phyloP scores from a whole-genome alignment of 2,329 filamentous ascomycete genomes.

The Bipolaris cookei region DNA sequence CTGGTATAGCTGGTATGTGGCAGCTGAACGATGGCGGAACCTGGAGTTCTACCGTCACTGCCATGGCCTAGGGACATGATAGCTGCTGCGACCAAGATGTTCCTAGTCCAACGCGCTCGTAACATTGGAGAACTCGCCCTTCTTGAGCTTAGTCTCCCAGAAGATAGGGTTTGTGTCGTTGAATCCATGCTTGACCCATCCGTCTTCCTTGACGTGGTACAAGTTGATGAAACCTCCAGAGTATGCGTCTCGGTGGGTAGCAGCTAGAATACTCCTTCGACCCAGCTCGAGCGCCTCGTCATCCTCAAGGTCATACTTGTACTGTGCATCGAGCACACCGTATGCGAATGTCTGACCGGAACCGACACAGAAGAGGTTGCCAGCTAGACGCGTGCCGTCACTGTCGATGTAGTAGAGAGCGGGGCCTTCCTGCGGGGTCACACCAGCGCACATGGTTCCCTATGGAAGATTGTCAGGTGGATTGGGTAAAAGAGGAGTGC shows the following conservation, averaged over 20 bases:
- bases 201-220: constrained; percentile 98
- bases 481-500: not conserved
- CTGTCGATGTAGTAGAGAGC: constrained; percentile 99
- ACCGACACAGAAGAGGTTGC: constrained; percentile 97
- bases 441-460: constrained; percentile 98
- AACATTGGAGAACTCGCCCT: constrained; percentile 97
- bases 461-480: constrained; percentile 27
- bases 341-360: constrained; percentile 99
- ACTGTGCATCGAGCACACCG: constrained; percentile 95
- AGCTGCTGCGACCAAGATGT: not conserved
- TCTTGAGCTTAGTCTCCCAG: constrained; percentile 98
- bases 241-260: constrained; percentile 97
- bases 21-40: not conserved
- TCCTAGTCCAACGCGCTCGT: constrained; percentile 73
- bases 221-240: constrained; percentile 98
- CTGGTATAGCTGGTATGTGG: constrained; percentile 1
- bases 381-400: constrained; percentile 88
- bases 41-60: not conserved
- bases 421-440: constrained; percentile 92
- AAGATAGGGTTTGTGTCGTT: constrained; percentile 98
- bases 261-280: constrained; percentile 89
- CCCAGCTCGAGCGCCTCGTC: constrained; percentile 92
- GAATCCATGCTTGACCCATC: constrained; percentile 99
- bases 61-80: not conserved
- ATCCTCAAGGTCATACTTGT: constrained; percentile 83